A percentile compares a stretch with the other conserved stretches of the same genome.
Evolutionary conservation across 192 early-diverging fungal genomes (phyloP).

Genomic region (Rhizophagus clarus): DNA sequence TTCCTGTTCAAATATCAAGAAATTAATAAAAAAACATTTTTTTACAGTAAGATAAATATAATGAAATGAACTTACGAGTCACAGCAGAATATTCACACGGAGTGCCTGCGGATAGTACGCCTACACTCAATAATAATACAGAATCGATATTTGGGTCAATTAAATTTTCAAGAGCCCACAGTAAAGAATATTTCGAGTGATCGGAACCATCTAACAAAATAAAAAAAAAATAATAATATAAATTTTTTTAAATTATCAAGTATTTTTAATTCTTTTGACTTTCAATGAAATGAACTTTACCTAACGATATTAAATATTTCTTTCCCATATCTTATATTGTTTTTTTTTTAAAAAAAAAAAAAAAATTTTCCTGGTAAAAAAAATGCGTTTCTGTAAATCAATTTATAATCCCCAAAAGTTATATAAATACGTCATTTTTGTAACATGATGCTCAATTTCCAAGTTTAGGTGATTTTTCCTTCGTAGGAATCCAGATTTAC

Average conservation of each 20-base stretch:
- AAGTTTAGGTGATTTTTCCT: too few relatives aligned
- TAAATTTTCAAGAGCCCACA: constrained; percentile 17
- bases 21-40: not conserved
- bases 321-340: constrained; percentile 1
- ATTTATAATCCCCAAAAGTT: too few relatives aligned
- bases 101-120: not conserved
- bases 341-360: not conserved
- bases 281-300: not conserved
- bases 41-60: too few relatives aligned
- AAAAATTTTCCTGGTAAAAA: not conserved
- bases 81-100: constrained; percentile 24
- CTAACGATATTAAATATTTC: constrained; percentile 12
- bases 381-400: too few relatives aligned
- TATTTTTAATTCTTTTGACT: too few relatives aligned
- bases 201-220: not conserved
- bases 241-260: not conserved
- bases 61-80: not conserved
- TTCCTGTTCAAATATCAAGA: not conserved
- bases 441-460: too few relatives aligned
- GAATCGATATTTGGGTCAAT: not conserved
- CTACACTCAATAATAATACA: constrained; percentile 16
- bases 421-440: too few relatives aligned
- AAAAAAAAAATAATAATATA: too few relatives aligned
- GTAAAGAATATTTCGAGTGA: constrained; percentile 14
- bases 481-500: too few relatives aligned